A percentile compares a stretch with the other conserved stretches of the same genome.
Evolutionary conservation across 202 grass and related monocot species (phyloP).

Genomic region (Schoenoplectus tabernaemontani): DNA sequence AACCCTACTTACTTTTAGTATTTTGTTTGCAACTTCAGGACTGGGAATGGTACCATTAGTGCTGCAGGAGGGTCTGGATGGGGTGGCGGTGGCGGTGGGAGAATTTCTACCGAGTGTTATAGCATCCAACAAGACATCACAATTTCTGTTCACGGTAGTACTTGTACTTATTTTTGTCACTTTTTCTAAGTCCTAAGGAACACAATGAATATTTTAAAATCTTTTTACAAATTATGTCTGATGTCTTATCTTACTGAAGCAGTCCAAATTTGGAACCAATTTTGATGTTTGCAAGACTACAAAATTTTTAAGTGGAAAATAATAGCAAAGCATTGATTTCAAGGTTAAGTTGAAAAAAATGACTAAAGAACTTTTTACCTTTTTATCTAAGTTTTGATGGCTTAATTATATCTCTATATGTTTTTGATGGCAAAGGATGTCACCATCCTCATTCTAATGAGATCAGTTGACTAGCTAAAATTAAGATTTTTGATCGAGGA

Average conservation of each 20-base stretch:
- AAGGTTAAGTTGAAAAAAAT: neutral
- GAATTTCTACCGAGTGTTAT: slow-evolving; percentile 84
- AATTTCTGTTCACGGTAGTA: slow-evolving; percentile 87
- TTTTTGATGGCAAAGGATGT: neutral
- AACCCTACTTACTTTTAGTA: neutral
- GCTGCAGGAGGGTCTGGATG: slow-evolving; percentile 87
- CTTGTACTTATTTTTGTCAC: neutral
- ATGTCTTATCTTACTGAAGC: neutral
- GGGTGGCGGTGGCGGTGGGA: slow-evolving; percentile 88
- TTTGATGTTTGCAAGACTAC: neutral
- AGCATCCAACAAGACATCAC: slow-evolving; percentile 87
- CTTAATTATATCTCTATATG: neutral
- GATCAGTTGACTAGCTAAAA: neutral
- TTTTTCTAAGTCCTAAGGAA: neutral
- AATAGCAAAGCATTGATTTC: neutral
- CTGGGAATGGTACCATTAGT: slow-evolving; percentile 91
- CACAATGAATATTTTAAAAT: neutral
- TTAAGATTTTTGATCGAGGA: neutral
- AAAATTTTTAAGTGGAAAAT: neutral
- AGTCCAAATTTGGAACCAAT: neutral
- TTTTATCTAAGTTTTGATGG: neutral
- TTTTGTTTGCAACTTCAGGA: slow-evolving; percentile 36
- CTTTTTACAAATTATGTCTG: neutral
- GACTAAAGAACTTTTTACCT: neutral
- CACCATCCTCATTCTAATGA: neutral